A percentile compares a stretch with the other conserved stretches of the same genome.
Evolutionary conservation across 148 eudicot genomes (phyloP).

Genomic region (Vaccinium darrowii): DNA sequence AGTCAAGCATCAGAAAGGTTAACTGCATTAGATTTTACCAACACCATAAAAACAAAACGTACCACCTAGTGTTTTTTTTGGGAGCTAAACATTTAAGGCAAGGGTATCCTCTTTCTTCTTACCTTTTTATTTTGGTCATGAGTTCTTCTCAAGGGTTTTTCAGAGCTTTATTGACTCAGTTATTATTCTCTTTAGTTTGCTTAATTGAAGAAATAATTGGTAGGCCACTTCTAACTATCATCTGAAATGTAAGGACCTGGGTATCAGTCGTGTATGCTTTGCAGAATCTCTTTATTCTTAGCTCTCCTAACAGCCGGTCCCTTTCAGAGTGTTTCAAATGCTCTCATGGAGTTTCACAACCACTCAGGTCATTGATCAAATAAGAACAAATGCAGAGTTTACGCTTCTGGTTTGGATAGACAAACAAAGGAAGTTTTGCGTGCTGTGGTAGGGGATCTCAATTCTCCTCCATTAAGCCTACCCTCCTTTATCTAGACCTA

Average conservation of each 20-base stretch:
- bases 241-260: neutral
- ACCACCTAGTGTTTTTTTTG: too few species aligned
- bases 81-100: too few species aligned
- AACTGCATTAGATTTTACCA: neutral
- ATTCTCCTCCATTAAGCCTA: neutral
- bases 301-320: neutral
- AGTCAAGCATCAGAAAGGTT: neutral
- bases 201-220: too few species aligned
- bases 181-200: too few species aligned
- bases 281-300: too few species aligned
- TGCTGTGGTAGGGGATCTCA: neutral
- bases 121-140: too few species aligned
- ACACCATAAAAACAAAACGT: too few species aligned
- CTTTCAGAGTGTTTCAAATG: neutral
- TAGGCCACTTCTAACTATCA: too few species aligned
- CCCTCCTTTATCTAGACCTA: neutral
- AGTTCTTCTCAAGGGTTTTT: neutral
- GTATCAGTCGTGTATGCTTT: neutral
- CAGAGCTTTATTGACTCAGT: neutral
- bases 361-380: neutral
- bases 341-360: neutral
- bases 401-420: neutral
- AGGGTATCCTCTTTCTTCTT: too few species aligned
- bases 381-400: neutral
- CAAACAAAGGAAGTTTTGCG: neutral